These are phyloP conservation scores for Catunica adiposa DNA, from an alignment of 2,329 filamentous ascomycete species.

Conservation along the genomic window DNA sequence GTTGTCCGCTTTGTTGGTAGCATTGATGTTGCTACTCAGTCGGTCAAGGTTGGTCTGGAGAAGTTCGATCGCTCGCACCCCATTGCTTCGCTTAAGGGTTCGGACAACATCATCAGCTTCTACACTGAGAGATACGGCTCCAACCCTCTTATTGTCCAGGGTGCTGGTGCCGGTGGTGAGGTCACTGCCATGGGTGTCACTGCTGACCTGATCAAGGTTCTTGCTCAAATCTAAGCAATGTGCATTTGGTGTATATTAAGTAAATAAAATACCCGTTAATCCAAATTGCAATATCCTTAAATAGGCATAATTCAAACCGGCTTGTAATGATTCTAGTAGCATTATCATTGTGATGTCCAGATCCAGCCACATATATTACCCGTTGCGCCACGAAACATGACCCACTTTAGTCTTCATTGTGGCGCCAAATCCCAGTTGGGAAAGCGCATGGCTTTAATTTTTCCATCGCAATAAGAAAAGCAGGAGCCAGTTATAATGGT, in stretches of 20 bases:
- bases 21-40: constrained; percentile 65
- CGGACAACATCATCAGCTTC: constrained; percentile 98
- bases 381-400: neutral
- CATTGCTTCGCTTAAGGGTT: constrained; percentile 88
- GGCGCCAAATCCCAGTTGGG: constrained; percentile 2
- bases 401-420: neutral
- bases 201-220: constrained; percentile 78
- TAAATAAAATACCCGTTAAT: neutral
- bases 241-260: neutral
- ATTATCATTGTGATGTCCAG: neutral
- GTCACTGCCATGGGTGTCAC: constrained; percentile 97
- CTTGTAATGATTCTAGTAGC: neutral
- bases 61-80: constrained; percentile 76
- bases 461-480: constrained; percentile 2
- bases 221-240: constrained; percentile 46
- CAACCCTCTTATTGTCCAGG: constrained; percentile 87
- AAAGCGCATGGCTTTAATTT: constrained; percentile 6
- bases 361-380: neutral
- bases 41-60: constrained; percentile 83
- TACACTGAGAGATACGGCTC: constrained; percentile 87
- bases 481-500: neutral
- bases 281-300: no score
- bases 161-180: constrained; percentile 82
- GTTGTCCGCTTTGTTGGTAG: constrained; percentile 89
- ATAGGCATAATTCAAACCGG: neutral